Evolutionary conservation across 208 protist species (phyloP).

Genomic region (Acanthamoeba lenticulata): DNA sequence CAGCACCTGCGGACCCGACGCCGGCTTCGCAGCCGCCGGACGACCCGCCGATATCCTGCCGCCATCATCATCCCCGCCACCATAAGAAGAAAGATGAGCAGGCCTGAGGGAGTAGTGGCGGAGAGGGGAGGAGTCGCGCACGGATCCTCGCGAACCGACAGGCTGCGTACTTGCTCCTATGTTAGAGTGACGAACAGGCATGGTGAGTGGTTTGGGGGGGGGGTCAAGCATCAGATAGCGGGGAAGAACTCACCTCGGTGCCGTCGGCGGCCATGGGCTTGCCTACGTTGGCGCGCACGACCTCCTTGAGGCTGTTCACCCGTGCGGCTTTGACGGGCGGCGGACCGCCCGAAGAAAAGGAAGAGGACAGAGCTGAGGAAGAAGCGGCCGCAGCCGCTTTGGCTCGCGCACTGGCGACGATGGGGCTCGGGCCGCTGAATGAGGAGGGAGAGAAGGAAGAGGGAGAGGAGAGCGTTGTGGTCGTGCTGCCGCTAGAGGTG

Average conservation of each 20-base stretch:
- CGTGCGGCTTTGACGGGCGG: not conserved
- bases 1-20: conserved; percentile 12
- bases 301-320: conserved; percentile 48
- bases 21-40: not conserved
- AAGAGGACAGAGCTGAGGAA: not conserved
- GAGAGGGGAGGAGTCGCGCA: too few species aligned
- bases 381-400: not conserved
- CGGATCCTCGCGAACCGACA: not conserved
- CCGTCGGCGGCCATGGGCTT: not conserved
- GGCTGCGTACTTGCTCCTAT: conserved; percentile 12
- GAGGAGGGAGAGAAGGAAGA: not conserved
- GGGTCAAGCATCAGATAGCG: not conserved
- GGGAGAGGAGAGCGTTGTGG: not conserved
- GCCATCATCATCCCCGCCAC: not conserved
- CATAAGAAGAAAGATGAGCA: not conserved
- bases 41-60: too few species aligned
- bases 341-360: not conserved
- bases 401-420: conserved; percentile 13
- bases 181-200: not conserved
- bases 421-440: not conserved
- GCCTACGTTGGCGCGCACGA: conserved; percentile 9
- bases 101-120: not conserved
- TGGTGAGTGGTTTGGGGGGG: not conserved
- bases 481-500: too few species aligned
- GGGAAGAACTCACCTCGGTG: not conserved